A percentile compares a stretch with the other conserved stretches of the same genome.
Conservation (phyloP, 2,329 filamentous ascomycete species). For the Sporothrix phasma region DNA sequence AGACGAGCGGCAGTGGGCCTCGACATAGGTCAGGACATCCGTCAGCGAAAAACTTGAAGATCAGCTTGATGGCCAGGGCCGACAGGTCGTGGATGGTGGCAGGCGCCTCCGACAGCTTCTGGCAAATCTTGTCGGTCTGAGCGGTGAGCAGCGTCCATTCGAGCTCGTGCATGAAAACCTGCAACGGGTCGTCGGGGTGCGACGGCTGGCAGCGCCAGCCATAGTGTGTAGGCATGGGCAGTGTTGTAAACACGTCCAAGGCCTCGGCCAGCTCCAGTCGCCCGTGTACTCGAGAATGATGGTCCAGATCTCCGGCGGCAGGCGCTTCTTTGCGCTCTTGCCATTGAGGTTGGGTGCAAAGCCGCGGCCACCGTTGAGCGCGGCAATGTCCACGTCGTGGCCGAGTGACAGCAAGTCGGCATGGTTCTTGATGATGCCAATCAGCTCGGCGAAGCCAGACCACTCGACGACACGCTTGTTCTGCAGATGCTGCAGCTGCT, state of each 20-base stretch:
- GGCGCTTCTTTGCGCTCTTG: constrained; percentile 31
- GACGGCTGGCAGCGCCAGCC: constrained; percentile 58
- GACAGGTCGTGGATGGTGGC: constrained; percentile 63
- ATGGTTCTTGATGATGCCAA: constrained; percentile 66
- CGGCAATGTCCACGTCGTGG: constrained; percentile 53
- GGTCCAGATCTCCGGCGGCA: constrained; percentile 84
- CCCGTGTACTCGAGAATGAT: constrained; percentile 74
- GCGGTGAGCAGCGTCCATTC: constrained; percentile 77
- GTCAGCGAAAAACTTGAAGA: constrained; percentile 85
- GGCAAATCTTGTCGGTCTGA: constrained; percentile 59
- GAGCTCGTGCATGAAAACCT: constrained; percentile 65
- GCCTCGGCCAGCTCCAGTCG: constrained; percentile 83
- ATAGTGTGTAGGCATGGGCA: constrained; percentile 51
- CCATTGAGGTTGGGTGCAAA: constrained; percentile 13
- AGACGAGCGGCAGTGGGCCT: constrained; percentile 57
- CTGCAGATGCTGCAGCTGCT: constrained; percentile 15
- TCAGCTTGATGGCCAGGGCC: constrained; percentile 71
- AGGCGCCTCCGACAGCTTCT: constrained; percentile 60
- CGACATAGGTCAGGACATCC: constrained; percentile 61
- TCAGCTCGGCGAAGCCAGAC: constrained; percentile 59
- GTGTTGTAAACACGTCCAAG: constrained; percentile 67
- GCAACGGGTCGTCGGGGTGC: constrained; percentile 52
- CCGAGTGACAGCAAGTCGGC: constrained; percentile 65
- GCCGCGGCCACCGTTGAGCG: constrained; percentile 17
- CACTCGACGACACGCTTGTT: constrained; percentile 46